Conservation (phyloP, 306 rosid species). For the Urtica urens region DNA sequence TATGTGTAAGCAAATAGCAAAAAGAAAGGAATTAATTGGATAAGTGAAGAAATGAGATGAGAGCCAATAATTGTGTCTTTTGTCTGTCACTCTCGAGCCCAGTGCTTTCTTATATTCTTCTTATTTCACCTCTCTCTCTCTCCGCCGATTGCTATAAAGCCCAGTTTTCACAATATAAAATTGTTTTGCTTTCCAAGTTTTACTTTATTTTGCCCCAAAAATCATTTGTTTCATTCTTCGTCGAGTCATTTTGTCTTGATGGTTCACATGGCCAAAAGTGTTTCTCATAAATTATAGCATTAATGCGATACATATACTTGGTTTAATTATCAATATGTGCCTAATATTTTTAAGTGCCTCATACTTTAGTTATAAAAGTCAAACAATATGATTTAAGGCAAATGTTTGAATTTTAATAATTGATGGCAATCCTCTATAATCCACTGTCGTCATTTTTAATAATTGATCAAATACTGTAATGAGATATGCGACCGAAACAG, state of each 20-base stretch:
- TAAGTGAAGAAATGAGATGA: slow-evolving; percentile 1
- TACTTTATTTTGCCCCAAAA: slow-evolving; percentile 6
- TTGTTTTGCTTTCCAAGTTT: neutral
- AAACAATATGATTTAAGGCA: no score
- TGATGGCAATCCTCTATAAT: no score
- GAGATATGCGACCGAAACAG: no score
- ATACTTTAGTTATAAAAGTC: no score
- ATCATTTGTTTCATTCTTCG: slow-evolving; percentile 2
- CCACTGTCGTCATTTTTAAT: no score
- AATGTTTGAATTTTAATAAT: no score
- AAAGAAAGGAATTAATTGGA: neutral
- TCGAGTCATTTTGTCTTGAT: neutral
- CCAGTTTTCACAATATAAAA: slow-evolving; percentile 1
- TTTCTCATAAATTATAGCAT: no score
- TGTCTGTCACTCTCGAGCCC: slow-evolving; percentile 50
- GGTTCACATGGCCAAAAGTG: slow-evolving; percentile 7
- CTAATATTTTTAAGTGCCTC: no score
- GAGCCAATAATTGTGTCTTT: slow-evolving; percentile 33
- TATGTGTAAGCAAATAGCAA: neutral
- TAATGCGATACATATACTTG: no score
- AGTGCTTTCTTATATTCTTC: slow-evolving; percentile 24
- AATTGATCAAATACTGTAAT: no score
- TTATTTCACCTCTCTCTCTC: slow-evolving; percentile 14
- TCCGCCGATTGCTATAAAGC: slow-evolving; percentile 11
- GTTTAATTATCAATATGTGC: no score